These are phyloP conservation scores for Elaeagnus macrophylla DNA, from an alignment of 306 rosid species.

Conservation along the genomic window DNA sequence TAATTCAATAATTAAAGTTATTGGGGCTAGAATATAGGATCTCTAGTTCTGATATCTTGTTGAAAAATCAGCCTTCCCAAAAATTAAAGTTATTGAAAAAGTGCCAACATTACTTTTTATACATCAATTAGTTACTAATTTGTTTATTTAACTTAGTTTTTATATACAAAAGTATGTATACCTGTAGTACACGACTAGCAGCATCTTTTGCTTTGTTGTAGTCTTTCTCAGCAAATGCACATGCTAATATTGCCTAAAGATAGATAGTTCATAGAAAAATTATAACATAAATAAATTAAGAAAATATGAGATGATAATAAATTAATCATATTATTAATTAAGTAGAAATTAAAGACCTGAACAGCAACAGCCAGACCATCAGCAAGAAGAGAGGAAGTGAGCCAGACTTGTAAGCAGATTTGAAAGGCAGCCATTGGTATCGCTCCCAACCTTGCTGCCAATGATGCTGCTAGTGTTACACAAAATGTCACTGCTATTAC, in stretches of 20 bases:
- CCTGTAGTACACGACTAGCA: conserved; percentile 61
- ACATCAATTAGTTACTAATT: no score
- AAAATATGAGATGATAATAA: neutral
- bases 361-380: conserved; percentile 91
- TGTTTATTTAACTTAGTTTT: no score
- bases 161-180: no score
- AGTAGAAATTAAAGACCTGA: conserved; percentile 37
- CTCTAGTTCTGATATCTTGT: no score
- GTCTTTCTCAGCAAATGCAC: conserved; percentile 83
- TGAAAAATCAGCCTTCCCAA: no score
- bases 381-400: conserved; percentile 82
- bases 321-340: neutral
- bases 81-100: no score
- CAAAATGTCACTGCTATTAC: conserved; percentile 94
- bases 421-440: conserved; percentile 94
- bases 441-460: conserved; percentile 78
- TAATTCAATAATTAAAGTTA: no score
- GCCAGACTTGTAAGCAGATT: conserved; percentile 85
- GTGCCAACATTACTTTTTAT: no score
- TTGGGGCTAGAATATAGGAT: no score
- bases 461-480: conserved; percentile 81
- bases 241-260: conserved; percentile 70
- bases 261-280: no score
- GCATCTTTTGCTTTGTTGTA: conserved; percentile 43
- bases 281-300: neutral